Base-by-base conservation (phyloP, 2,329 filamentous ascomycete species). In the Davidsoniella eucalypti region DNA sequence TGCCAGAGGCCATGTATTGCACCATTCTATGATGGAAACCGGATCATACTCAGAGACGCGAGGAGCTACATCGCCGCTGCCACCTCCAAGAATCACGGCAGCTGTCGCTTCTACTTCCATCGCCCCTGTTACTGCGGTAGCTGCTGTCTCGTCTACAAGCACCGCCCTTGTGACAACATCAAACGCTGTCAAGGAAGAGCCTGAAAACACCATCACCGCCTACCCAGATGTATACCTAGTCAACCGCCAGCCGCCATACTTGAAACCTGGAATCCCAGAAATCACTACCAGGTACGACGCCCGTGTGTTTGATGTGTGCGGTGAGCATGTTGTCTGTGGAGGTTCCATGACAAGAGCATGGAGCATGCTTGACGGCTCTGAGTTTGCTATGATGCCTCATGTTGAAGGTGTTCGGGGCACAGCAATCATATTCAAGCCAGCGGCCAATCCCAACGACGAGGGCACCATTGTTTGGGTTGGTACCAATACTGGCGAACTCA, bases 271-370 rank as follows among this genome's bases (percentile, higher is more conserved):
- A 0, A 74, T 76, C n/a, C 73, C 73, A 47, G 84, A 90, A 55
- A 88, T 98, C 51, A 66, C 74, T 26, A 88, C 84, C 2, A 87
- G 86, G 58, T 92, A 94, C 57, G 92, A 96, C 55, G 84, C 86
- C 4, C 80, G 87, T 40, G 70, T 87, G 26, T 80, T 95, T 60
- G 88, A 92, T 55, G 80, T 94, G 2, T 95, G 86, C 61, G 92
- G 92, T 6, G 82, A 88, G 55, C 80, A 83, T 56, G 79, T 92
- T 6, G 94, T 87, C 61, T 90, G 88, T 0, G 86, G 84, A 14
- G 92, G 90, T 4, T 82, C 84, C 55, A 71, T 92, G 54, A 96
- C 90, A 1, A 77, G 86, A 54, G 85, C 88, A 0, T 98, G 92
- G 88, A 90, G 81, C 61, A 64, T 94, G 21, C 67, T 79, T 9